phyloP scores from a whole-genome alignment of 805 yeast genomes.

The Jamesozyma spencerorum region DNA sequence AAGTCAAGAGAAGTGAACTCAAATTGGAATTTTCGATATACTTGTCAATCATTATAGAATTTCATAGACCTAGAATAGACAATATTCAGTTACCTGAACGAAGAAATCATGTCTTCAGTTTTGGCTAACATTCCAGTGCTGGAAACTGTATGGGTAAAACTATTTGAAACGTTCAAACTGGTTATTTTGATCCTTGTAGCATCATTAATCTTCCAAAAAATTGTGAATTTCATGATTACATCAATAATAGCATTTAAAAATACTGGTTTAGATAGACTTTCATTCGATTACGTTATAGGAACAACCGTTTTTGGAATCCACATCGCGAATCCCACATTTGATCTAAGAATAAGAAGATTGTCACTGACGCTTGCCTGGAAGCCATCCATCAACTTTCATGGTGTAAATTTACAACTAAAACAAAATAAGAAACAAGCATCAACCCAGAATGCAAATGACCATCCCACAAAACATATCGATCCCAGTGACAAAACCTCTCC shows the following conservation, averaged over 20 bases:
- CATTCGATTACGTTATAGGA: constrained; percentile 14
- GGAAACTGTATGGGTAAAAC: constrained; percentile 1
- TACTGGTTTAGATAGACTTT: constrained; percentile 8
- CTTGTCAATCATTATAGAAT: no score
- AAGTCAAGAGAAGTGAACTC: no score
- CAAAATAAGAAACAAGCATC: neutral
- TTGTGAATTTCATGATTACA: constrained; percentile 1
- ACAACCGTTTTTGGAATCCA: constrained; percentile 11
- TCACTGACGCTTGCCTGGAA: constrained; percentile 14
- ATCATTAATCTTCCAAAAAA: constrained; percentile 2
- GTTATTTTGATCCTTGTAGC: constrained; percentile 1
- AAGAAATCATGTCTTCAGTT: no score
- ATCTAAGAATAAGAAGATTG: constrained; percentile 12
- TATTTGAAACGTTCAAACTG: constrained; percentile 1
- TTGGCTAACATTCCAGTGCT: neutral
- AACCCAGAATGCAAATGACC: neutral
- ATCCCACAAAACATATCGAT: neutral
- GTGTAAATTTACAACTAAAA: constrained; percentile 10
- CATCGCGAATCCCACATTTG: constrained; percentile 8
- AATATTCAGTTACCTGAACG: no score
- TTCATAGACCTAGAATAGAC: no score
- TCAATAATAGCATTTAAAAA: constrained; percentile 1
- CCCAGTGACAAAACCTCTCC: neutral
- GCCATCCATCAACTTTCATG: constrained; percentile 14
- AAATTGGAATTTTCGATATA: no score